Conservation (phyloP, 495 filamentous ascomycete genomes). For the Cercophora samala region DNA sequence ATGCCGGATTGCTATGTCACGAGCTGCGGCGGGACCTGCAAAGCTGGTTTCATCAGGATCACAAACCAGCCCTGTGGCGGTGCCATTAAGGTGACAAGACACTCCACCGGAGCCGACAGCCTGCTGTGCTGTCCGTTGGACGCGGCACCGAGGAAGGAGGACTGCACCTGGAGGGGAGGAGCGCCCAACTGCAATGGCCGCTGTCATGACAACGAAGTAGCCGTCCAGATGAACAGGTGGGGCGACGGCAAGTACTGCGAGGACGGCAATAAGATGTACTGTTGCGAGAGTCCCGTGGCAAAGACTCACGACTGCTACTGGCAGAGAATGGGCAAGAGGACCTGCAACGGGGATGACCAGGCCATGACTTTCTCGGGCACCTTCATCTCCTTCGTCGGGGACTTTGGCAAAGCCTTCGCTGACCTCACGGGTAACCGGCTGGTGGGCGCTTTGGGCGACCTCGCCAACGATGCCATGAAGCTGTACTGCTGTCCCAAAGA, state of each 20-base stretch:
- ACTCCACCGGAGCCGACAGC: too few relatives aligned
- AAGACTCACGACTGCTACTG: neutral
- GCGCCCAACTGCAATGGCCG: neutral
- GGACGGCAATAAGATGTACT: conserved; percentile 23
- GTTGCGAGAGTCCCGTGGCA: conserved; percentile 11
- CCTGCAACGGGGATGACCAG: neutral
- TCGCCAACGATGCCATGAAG: conserved; percentile 7
- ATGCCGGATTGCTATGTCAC: conserved; percentile 10
- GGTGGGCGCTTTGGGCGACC: neutral
- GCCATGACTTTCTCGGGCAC: neutral
- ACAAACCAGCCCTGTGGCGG: conserved; percentile 14
- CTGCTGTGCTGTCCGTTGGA: conserved; percentile 17
- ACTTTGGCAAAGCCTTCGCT: neutral
- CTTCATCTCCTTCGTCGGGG: neutral
- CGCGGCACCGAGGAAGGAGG: too few relatives aligned
- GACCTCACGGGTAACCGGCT: neutral
- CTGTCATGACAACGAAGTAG: neutral
- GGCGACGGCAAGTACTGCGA: conserved; percentile 9
- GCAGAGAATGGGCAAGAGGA: neutral
- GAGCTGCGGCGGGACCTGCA: conserved; percentile 18
- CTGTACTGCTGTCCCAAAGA: conserved; percentile 24
- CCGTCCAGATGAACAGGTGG: neutral
- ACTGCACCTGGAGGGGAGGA: conserved; percentile 7
- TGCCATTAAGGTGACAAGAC: too few relatives aligned
- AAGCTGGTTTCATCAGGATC: conserved; percentile 16